These are phyloP conservation scores for Phlyctochytrium bullatum DNA, from an alignment of 192 early-diverging fungal species.

Conservation along the genomic window DNA sequence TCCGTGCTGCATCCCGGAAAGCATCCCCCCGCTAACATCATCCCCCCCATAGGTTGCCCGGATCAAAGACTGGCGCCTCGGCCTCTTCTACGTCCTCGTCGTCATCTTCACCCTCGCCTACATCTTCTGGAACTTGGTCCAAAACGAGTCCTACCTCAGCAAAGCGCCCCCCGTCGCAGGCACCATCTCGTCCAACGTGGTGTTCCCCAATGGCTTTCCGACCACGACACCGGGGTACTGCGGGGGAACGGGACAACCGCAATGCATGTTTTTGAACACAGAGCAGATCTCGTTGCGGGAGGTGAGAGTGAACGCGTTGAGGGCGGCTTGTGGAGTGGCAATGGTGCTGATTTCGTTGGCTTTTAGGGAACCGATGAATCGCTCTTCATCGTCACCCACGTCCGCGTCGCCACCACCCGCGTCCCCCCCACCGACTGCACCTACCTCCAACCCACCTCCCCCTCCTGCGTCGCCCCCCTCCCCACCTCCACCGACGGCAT, in stretches of 20 bases:
- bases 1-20: too few species aligned
- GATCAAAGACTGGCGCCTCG: constrained; percentile 6
- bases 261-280: constrained; percentile 28
- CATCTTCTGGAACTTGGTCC: constrained; percentile 32
- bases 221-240: constrained; percentile 25
- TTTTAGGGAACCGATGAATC: constrained; percentile 20
- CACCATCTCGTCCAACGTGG: constrained; percentile 16
- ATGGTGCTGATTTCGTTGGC: too few species aligned
- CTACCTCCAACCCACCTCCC: constrained; percentile 8
- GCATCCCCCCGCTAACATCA: too few species aligned
- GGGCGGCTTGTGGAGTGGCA: too few species aligned
- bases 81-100: constrained; percentile 12
- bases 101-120: constrained; percentile 32
- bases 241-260: too few species aligned
- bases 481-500: constrained; percentile 11
- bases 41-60: too few species aligned
- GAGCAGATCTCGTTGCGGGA: constrained; percentile 31
- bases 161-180: constrained; percentile 33
- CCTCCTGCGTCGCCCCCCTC: constrained; percentile 5
- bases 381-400: constrained; percentile 37
- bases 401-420: constrained; percentile 17
- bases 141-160: constrained; percentile 31
- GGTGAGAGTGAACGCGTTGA: too few species aligned
- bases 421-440: constrained; percentile 17
- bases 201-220: constrained; percentile 3